Evolutionary conservation across 1,284 basidiomycete species (phyloP).

Genomic region (Cryptococcus jaspeensis): DNA sequence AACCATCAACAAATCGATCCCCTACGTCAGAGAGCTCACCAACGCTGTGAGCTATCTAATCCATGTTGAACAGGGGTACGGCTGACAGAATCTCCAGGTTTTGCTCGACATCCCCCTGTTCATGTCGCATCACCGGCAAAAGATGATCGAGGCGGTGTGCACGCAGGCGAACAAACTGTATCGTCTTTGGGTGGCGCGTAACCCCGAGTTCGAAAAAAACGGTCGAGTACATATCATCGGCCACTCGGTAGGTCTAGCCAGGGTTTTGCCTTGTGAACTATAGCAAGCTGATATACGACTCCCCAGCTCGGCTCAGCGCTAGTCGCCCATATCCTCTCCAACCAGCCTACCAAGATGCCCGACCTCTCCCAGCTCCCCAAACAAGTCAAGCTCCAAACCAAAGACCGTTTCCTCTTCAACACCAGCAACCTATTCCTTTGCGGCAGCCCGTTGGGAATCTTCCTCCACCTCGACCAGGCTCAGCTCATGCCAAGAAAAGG

Average conservation of each 20-base stretch:
- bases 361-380: conserved; percentile 49
- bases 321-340: conserved; percentile 57
- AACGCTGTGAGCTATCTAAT: conserved; percentile 48
- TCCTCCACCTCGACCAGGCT: conserved; percentile 57
- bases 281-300: too few species aligned
- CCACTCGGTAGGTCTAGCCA: conserved; percentile 42
- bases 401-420: conserved; percentile 54
- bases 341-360: conserved; percentile 57
- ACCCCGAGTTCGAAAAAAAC: conserved; percentile 54
- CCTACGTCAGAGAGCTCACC: conserved; percentile 55
- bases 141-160: conserved; percentile 57
- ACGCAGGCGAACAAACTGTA: conserved; percentile 54
- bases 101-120: conserved; percentile 56
- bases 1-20: conserved; percentile 55
- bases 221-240: conserved; percentile 52
- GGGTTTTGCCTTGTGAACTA: too few species aligned
- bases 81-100: conserved; percentile 30
- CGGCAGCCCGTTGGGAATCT: conserved; percentile 58
- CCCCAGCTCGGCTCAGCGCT: conserved; percentile 56
- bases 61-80: neutral
- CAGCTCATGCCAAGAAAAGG: conserved; percentile 58
- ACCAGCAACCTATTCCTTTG: conserved; percentile 56
- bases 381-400: conserved; percentile 35
- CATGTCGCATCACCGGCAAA: conserved; percentile 55
- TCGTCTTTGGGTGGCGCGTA: conserved; percentile 57